Percentiles rank a stretch among this genome's conserved stretches.
These are phyloP conservation scores for Phytophthora citricola DNA, from an alignment of 352 stramenopile species.

Conservation along the genomic window DNA sequence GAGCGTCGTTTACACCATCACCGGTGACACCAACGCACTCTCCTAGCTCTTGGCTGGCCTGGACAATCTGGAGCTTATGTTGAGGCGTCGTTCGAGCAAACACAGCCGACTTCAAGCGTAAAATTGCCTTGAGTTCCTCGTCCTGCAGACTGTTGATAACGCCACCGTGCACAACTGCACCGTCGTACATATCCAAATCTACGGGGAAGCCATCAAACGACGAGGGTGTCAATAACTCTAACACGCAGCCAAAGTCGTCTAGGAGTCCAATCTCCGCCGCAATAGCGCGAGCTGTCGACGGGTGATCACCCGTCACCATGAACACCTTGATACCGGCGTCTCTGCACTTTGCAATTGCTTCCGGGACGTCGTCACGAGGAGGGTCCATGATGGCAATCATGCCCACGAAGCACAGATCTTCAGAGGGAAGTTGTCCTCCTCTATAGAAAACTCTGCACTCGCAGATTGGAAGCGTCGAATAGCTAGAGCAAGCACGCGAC, in stretches of 20 bases:
- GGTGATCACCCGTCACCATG: conserved; percentile 94
- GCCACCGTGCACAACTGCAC: conserved; percentile 69
- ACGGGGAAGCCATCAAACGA: conserved; percentile 20
- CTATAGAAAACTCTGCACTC: conserved; percentile 32
- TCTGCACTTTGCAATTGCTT: conserved; percentile 82
- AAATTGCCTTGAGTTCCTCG: conserved; percentile 42
- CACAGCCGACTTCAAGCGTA: conserved; percentile 77
- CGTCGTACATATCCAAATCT: conserved; percentile 42
- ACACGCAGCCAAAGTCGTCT: conserved; percentile 41
- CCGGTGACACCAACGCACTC: conserved; percentile 83
- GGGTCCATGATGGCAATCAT: conserved; percentile 95
- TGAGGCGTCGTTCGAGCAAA: conserved; percentile 92
- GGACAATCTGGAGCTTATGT: conserved; percentile 41
- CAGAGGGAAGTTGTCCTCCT: conserved; percentile 47
- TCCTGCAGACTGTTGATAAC: conserved; percentile 40
- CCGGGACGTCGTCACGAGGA: conserved; percentile 74
- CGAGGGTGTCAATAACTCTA: conserved; percentile 19
- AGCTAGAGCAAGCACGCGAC: conserved; percentile 53
- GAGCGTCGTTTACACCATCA: conserved; percentile 72
- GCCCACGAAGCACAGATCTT: conserved; percentile 81
- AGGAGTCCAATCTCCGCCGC: conserved; percentile 87
- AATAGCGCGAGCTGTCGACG: conserved; percentile 87
- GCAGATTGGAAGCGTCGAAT: conserved; percentile 42
- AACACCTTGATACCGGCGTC: conserved; percentile 90
- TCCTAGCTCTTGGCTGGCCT: conserved; percentile 26